A percentile compares a stretch with the other conserved stretches of the same genome.
Conservation (phyloP, 108 stramenopile genomes). For the Phaeodactylum tricornutum region DNA sequence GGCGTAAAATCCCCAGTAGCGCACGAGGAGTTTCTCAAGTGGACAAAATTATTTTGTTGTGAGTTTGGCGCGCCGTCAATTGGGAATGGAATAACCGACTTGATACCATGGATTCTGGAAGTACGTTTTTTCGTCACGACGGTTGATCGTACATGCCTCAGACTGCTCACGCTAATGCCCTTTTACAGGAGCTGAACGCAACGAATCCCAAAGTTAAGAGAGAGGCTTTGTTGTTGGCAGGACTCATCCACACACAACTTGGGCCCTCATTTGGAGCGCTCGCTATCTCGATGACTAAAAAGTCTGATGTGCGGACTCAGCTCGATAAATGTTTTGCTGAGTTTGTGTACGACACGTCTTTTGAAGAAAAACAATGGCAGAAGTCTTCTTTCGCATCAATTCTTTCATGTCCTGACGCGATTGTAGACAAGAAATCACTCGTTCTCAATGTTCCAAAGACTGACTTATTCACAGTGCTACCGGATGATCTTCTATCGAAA, state of each 20-base stretch:
- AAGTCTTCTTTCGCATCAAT: slow-evolving; percentile 26
- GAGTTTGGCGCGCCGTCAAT: slow-evolving; percentile 64
- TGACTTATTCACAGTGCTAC: slow-evolving; percentile 40
- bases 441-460: slow-evolving; percentile 35
- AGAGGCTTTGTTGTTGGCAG: slow-evolving; percentile 42
- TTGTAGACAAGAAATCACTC: not conserved
- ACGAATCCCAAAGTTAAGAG: slow-evolving; percentile 71
- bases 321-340: slow-evolving; percentile 42
- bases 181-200: slow-evolving; percentile 28
- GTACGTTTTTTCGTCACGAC: slow-evolving; percentile 14
- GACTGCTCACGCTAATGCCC: not conserved
- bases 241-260: slow-evolving; percentile 55
- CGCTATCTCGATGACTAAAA: slow-evolving; percentile 25
- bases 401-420: too few relatives aligned
- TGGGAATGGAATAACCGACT: slow-evolving; percentile 29
- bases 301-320: slow-evolving; percentile 15
- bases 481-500: slow-evolving; percentile 34
- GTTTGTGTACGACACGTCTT: slow-evolving; percentile 33
- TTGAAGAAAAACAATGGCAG: slow-evolving; percentile 14
- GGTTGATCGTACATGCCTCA: not conserved
- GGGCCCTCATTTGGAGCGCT: slow-evolving; percentile 57
- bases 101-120: slow-evolving; percentile 39
- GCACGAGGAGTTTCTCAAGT: slow-evolving; percentile 59
- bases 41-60: slow-evolving; percentile 36
- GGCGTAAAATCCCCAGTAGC: slow-evolving; percentile 53